Conservation (phyloP, 164 flowering plant species). For the Chimonanthus salicifolius region DNA sequence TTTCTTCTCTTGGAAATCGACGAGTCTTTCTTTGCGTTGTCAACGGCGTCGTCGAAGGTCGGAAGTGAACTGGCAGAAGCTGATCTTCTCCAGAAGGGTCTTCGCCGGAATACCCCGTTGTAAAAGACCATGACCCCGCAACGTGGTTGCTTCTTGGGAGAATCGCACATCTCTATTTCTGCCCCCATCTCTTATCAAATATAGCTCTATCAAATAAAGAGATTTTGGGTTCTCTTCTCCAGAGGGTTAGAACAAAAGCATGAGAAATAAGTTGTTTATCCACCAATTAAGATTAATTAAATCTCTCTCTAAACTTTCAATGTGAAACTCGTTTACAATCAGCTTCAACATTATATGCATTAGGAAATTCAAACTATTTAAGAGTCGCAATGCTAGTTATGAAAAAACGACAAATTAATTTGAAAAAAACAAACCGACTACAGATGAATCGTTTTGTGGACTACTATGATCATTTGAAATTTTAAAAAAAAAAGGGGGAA, state of each 20-base stretch:
- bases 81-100: constrained; percentile 43
- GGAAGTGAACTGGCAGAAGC: constrained; percentile 17
- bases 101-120: constrained; percentile 45
- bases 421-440: background rate
- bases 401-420: background rate
- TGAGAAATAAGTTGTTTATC: no score
- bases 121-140: constrained; percentile 47
- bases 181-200: background rate
- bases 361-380: constrained; percentile 4
- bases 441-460: no score
- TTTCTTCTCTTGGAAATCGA: constrained; percentile 1
- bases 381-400: no score
- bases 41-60: constrained; percentile 7
- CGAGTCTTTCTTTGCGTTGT: constrained; percentile 16
- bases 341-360: background rate
- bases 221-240: background rate
- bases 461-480: no score
- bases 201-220: constrained; percentile 1
- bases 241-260: background rate
- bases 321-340: no score
- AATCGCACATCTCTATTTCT: constrained; percentile 22
- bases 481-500: background rate
- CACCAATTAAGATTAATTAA: background rate
- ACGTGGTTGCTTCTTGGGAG: constrained; percentile 41
- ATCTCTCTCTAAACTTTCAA: no score